phyloP scores from a whole-genome alignment of 2,329 filamentous ascomycete species.

The Exophiala viscosa region DNA sequence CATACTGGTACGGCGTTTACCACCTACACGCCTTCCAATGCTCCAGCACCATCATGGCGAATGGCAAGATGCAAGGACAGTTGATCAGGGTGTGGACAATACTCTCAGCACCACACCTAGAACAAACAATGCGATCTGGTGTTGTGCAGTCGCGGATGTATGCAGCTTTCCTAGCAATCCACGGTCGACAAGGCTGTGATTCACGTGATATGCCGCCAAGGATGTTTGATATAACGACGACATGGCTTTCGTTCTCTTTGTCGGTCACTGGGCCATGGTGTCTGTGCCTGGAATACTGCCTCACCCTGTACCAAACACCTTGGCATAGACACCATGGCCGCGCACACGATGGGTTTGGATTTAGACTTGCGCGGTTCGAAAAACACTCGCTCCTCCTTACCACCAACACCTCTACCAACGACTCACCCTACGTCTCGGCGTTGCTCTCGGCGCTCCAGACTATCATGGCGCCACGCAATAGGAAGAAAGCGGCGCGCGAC shows the following conservation, averaged over 20 bases:
- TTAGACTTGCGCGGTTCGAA: neutral
- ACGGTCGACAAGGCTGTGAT: neutral
- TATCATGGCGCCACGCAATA: slow-evolving; percentile 2
- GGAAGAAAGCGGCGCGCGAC: slow-evolving; percentile 4
- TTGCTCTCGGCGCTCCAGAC: neutral
- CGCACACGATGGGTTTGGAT: neutral
- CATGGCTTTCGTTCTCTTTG: neutral
- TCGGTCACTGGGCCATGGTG: neutral
- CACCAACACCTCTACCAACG: neutral
- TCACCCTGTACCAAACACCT: too few relatives aligned
- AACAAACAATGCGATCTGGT: neutral
- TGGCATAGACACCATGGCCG: too few relatives aligned
- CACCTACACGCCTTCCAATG: neutral
- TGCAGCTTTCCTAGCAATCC: too few relatives aligned
- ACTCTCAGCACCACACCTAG: too few relatives aligned
- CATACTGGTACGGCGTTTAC: too few relatives aligned
- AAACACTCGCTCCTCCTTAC: neutral
- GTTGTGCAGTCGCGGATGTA: neutral
- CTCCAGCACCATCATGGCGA: too few relatives aligned
- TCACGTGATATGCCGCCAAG: neutral
- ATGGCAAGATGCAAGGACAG: too few relatives aligned
- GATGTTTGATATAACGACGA: neutral
- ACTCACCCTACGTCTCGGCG: neutral
- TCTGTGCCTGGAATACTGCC: too few relatives aligned
- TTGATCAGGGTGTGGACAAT: too few relatives aligned